Evolutionary conservation across 1,139 yeast species (phyloP).

Genomic region (Geotrichum fermentans): DNA sequence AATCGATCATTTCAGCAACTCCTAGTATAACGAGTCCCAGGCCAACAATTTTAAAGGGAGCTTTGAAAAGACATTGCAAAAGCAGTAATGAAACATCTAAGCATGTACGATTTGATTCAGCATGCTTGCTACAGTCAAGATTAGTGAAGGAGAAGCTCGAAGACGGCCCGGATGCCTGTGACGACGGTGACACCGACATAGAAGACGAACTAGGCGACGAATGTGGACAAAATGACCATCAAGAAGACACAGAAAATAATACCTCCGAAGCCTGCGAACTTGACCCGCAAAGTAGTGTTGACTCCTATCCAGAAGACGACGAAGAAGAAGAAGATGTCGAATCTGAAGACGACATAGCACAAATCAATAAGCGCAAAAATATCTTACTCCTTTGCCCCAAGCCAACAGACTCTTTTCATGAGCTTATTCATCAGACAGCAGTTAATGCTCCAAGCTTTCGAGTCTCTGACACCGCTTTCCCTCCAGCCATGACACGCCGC

Average conservation of each 20-base stretch:
- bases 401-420: not conserved
- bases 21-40: no score
- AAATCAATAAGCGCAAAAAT: not conserved
- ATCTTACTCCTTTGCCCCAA: not conserved
- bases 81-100: not conserved
- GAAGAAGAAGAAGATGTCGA: not conserved
- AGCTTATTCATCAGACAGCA: not conserved
- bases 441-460: not conserved
- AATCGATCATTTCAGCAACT: not conserved
- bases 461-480: not conserved
- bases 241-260: not conserved
- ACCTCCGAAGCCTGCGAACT: no score
- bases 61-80: not conserved
- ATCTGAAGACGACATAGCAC: not conserved
- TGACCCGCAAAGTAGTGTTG: no score
- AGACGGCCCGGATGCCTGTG: not conserved
- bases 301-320: not conserved
- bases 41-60: no score
- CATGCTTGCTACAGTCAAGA: not conserved
- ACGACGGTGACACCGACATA: not conserved
- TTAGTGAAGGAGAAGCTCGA: not conserved
- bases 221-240: not conserved
- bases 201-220: not conserved
- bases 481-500: no score
- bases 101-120: slow-evolving; percentile 1